Percentiles rank a stretch among this genome's conserved stretches.
Evolutionary conservation across 768 basidiomycete genomes (phyloP).

Genomic region (Auricularia sp.): DNA sequence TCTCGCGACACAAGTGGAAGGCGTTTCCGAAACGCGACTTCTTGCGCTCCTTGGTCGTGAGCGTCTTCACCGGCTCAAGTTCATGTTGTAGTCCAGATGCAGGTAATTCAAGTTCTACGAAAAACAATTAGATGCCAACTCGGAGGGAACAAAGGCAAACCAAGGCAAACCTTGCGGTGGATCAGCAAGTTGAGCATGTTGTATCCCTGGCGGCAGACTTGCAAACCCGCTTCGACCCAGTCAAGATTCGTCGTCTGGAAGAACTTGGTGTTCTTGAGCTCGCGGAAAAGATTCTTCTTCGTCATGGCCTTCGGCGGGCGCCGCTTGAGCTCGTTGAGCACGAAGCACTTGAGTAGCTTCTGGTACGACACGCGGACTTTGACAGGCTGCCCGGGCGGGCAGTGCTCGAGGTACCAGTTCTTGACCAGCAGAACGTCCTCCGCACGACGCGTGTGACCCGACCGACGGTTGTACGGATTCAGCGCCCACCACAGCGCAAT

Average conservation of each 20-base stretch:
- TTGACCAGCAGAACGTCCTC: constrained; percentile 95
- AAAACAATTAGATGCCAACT: constrained; percentile 4
- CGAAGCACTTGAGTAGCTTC: constrained; percentile 91
- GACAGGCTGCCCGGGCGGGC: constrained; percentile 89
- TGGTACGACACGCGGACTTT: constrained; percentile 99
- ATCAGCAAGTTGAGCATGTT: constrained; percentile 99
- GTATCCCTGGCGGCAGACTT: constrained; percentile 97
- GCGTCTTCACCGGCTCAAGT: constrained; percentile 92
- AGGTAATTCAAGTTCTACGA: constrained; percentile 79
- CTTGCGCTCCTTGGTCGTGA: constrained; percentile 98
- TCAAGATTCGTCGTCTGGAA: constrained; percentile 97
- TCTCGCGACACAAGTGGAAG: constrained; percentile 96
- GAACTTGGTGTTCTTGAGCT: constrained; percentile 97
- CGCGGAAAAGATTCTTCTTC: constrained; percentile 94
- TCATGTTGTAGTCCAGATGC: constrained; percentile 97
- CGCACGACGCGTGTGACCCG: constrained; percentile 85
- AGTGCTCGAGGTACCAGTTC: constrained; percentile 98
- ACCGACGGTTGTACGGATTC: constrained; percentile 87
- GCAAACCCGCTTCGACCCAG: constrained; percentile 98
- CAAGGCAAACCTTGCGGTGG: constrained; percentile 89
- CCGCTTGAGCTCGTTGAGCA: constrained; percentile 86
- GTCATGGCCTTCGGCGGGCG: constrained; percentile 92
- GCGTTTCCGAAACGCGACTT: constrained; percentile 99
- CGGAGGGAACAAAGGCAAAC: no score
- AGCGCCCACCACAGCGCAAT: constrained; percentile 99